Base-by-base conservation (phyloP, 768 basidiomycete species). In the Coprinopsis strossmayeri region DNA sequence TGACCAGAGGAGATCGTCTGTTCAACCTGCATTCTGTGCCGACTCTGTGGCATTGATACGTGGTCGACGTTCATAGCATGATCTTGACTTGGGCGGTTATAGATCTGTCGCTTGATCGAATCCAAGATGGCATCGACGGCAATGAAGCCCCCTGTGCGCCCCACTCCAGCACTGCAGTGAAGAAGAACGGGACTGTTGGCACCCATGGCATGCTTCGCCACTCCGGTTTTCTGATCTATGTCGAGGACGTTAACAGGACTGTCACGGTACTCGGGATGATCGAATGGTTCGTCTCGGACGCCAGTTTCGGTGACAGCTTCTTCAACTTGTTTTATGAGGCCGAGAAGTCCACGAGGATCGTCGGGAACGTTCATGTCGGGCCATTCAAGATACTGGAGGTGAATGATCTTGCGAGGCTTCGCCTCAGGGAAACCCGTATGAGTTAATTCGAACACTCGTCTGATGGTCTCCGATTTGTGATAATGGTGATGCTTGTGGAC, bases 301-400 rank as follows among this genome's bases (percentile, higher is more conserved):
- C 20, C 48, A 53, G 65, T 68, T 54, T 73, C 73, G 32, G 57
- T 50, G 25, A 71, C 66, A 0, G 69, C 73, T 42, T 63, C 61
- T 15, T 73, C 82, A n/a, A 91, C 84, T 53, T 83, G 81, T 51
- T 72, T 74, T 46, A 96, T 77, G 20, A 98, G 74, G 12, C 75
- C 69, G 34, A 96, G 66, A 17, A 97, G 70, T 5, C 83, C 85
- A 5, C 77, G 69, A 0, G 94, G 83, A 50, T 91, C 82, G 11
- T 85, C 81, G 0, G 95, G 95, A 11, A 98, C 91, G 61, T 93
- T 93, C 71, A 97, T 86, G 59, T 98, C 95, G 1, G 94, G 91
- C 95, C 95, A 98, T 32, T 87, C 85, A 32, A 94, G 74, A 60
- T 92, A 97, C 63, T 98, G 95, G 45, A 97, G 68, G 59, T 98